These are phyloP conservation scores for Ganoderma multipileum DNA, from an alignment of 1,284 basidiomycete genomes.

Conservation along the genomic window DNA sequence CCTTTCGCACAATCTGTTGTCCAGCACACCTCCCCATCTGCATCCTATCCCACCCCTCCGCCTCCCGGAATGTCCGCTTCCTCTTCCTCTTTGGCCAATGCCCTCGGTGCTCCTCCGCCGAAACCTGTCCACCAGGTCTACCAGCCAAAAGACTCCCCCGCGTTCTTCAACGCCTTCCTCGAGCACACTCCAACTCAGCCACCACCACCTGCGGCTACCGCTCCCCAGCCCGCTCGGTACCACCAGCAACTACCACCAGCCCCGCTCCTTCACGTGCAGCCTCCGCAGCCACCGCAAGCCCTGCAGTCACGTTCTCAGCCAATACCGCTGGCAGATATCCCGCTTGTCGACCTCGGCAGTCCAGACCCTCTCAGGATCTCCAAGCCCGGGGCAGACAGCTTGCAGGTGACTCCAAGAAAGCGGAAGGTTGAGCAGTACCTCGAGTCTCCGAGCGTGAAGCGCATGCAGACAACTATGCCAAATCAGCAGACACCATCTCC, in stretches of 20 bases:
- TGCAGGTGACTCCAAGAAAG: constrained; percentile 55
- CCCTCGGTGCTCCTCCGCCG: constrained; percentile 60
- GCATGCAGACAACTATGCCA: constrained; percentile 32
- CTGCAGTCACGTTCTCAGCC: constrained; percentile 14
- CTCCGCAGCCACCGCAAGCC: constrained; percentile 26
- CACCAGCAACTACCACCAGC: constrained; percentile 18
- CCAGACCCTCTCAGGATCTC: constrained; percentile 59
- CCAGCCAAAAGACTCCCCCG: constrained; percentile 61
- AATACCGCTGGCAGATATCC: constrained; percentile 15
- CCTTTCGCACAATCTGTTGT: constrained; percentile 69
- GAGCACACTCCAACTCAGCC: constrained; percentile 54
- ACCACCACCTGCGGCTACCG: constrained; percentile 18
- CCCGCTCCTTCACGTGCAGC: constrained; percentile 22
- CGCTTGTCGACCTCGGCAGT: constrained; percentile 37
- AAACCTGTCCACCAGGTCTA: constrained; percentile 43
- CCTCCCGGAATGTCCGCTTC: constrained; percentile 67
- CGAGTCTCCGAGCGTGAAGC: constrained; percentile 43
- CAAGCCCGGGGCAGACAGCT: constrained; percentile 27
- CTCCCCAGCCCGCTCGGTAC: background rate
- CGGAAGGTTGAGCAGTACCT: constrained; percentile 52
- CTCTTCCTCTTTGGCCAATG: constrained; percentile 75
- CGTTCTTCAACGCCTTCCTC: constrained; percentile 70
- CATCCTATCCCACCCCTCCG: constrained; percentile 71
- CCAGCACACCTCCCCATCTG: constrained; percentile 61
- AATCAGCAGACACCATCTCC: constrained; percentile 14